Evolutionary conservation across 1,139 yeast species (phyloP).

Genomic region (Suhomyces wounanorum): DNA sequence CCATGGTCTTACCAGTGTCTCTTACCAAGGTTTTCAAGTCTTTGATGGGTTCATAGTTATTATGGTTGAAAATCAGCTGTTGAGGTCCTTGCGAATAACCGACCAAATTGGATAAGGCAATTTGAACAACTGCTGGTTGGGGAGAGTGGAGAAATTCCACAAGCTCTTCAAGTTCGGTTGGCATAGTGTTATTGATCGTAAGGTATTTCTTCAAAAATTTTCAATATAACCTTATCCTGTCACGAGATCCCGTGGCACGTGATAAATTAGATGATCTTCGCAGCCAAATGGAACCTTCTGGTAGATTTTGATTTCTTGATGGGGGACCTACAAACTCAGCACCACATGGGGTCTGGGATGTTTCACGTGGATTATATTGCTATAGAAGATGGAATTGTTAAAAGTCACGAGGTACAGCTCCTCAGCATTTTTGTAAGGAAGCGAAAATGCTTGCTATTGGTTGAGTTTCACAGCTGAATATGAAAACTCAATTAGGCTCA

Average conservation of each 20-base stretch:
- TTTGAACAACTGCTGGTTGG: slow-evolving; percentile 78
- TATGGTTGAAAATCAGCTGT: slow-evolving; percentile 65
- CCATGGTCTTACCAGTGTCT: slow-evolving; percentile 55
- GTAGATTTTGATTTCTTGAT: neutral
- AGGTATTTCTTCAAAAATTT: neutral
- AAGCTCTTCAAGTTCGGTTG: slow-evolving; percentile 64
- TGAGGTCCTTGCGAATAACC: slow-evolving; percentile 77
- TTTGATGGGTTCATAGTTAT: slow-evolving; percentile 68
- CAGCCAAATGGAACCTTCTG: neutral
- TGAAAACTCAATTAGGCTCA: neutral
- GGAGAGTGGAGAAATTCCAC: slow-evolving; percentile 84
- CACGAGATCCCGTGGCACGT: neutral
- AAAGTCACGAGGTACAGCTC: too few relatives aligned
- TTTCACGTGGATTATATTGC: too few relatives aligned
- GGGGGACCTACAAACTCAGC: too few relatives aligned
- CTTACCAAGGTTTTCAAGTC: slow-evolving; percentile 66
- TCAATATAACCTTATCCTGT: neutral
- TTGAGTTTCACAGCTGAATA: too few relatives aligned
- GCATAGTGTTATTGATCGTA: slow-evolving; percentile 37
- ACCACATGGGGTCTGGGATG: too few relatives aligned
- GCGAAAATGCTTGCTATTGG: too few relatives aligned
- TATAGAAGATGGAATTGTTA: too few relatives aligned
- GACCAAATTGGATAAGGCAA: slow-evolving; percentile 82
- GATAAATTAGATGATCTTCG: neutral
- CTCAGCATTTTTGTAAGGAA: too few relatives aligned